Evolutionary conservation across 2,329 filamentous ascomycete genomes (phyloP), one percentile per base, ranked within the genome.

Genomic region (Xylariaceae sp.): DNA sequence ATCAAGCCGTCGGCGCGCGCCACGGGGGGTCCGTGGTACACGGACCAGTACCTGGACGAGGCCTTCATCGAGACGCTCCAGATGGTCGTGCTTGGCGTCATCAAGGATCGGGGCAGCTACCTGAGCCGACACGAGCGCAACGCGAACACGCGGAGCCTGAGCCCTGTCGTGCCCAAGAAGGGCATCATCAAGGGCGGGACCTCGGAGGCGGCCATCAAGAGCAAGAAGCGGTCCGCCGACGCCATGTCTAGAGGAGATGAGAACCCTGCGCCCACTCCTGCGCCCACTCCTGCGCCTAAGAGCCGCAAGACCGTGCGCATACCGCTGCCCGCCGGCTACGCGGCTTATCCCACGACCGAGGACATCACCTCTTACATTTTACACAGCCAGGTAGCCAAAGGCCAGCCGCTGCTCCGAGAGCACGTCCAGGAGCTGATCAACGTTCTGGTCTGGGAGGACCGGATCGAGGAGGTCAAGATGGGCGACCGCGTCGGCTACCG

Each of bases 1-100:
- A 83, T 99, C 58, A 85, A 87, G 10, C 93, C 95, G 0, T 91
- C 89, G 51, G 93, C 97, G 60, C 89, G 95, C 59, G 90, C 96
- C 45, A 96, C 92, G 0, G 95, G 95, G 46, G 95, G 95, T 1
- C 89, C 91, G 7, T 99, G 93, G 91, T 97, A 95, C 73, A 93
- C 90, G 7, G 92, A 96, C 61, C 90, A 91, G 50, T 89, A 93
- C 62, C 82, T 98, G 12, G 95, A 99, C 74, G 88, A 90, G 62
- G 89, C 89, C 56, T 91, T 99, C 71, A 93, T 98, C 66, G 86
- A 90, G 54, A 85, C 86, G 42, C 79, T 97, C 48, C 85, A 89
- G 58, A 81, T 65, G 41, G 67, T 72, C 10, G 66, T 72, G 40
- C 67, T 73, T 45, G 60, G 64, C 20, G 64, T 73, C 46, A 66